Percentiles rank a stretch among this genome's conserved stretches.
Evolutionary conservation across 352 stramenopile genomes (phyloP).

Genomic region (Phytophthora pinifolia): DNA sequence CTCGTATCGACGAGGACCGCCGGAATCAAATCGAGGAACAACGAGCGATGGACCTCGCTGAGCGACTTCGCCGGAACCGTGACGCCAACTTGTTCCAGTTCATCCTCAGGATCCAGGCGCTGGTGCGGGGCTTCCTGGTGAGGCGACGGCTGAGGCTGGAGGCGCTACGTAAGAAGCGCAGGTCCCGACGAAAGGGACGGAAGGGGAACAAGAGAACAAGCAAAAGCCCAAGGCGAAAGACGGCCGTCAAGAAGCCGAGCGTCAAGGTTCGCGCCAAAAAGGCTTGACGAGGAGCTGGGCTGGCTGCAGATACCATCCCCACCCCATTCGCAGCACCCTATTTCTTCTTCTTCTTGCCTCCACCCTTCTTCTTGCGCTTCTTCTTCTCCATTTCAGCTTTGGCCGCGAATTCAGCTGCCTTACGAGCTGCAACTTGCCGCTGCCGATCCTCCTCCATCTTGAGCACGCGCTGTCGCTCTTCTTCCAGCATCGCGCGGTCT

Average conservation of each 20-base stretch:
- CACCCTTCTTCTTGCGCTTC: constrained; percentile 75
- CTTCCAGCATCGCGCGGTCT: constrained; percentile 45
- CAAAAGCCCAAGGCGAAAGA: constrained; percentile 17
- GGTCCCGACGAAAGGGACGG: constrained; percentile 31
- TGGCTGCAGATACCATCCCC: neutral
- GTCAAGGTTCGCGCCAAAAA: constrained; percentile 18
- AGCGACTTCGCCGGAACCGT: constrained; percentile 30
- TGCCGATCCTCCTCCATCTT: constrained; percentile 64
- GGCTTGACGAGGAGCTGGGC: constrained; percentile 7
- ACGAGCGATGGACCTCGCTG: constrained; percentile 31
- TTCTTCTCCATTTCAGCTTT: constrained; percentile 79
- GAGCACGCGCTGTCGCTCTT: constrained; percentile 53
- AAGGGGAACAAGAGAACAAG: constrained; percentile 31
- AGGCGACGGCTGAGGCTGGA: constrained; percentile 40
- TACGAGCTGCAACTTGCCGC: constrained; percentile 66
- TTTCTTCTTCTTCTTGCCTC: constrained; percentile 66
- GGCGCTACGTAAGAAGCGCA: constrained; percentile 21
- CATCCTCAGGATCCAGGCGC: constrained; percentile 53
- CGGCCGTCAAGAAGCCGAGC: constrained; percentile 14
- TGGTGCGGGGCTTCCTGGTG: constrained; percentile 61
- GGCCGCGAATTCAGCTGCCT: constrained; percentile 71
- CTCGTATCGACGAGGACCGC: constrained; percentile 56
- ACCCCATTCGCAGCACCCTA: constrained; percentile 1
- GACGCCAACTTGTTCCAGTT: constrained; percentile 56
- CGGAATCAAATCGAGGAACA: constrained; percentile 53